These are phyloP conservation scores for Saitozyma sp. DNA, from an alignment of 768 basidiomycete species.

Conservation along the genomic window DNA sequence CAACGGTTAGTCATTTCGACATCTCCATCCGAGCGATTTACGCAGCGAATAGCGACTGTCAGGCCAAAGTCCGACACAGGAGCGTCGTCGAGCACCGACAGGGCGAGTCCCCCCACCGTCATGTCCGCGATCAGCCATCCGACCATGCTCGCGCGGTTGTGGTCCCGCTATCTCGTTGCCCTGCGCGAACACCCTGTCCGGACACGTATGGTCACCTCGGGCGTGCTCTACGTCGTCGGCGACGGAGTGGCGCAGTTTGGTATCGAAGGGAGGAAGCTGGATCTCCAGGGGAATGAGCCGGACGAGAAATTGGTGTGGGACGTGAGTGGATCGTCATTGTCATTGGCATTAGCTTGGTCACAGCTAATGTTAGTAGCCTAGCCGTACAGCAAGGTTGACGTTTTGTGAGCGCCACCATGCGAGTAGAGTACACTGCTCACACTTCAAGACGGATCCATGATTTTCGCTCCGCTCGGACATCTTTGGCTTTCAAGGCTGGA, in stretches of 20 bases:
- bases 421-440: background rate
- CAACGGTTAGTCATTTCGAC: too few species aligned
- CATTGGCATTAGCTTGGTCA: background rate
- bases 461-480: conserved; percentile 50
- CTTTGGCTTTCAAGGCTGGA: conserved; percentile 40
- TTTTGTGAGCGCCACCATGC: conserved; percentile 32
- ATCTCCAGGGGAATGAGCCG: conserved; percentile 4
- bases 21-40: too few species aligned
- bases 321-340: conserved; percentile 14
- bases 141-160: conserved; percentile 17
- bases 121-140: too few species aligned
- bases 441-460: conserved; percentile 31
- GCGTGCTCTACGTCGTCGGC: conserved; percentile 35
- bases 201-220: conserved; percentile 48
- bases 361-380: conserved; percentile 16
- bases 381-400: conserved; percentile 39
- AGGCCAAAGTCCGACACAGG: too few species aligned
- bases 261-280: conserved; percentile 39
- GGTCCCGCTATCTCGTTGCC: conserved; percentile 25
- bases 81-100: too few species aligned
- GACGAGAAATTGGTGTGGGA: conserved; percentile 27
- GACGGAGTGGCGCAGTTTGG: conserved; percentile 47
- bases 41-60: too few species aligned
- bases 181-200: conserved; percentile 31
- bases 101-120: too few species aligned